phyloP scores from a whole-genome alignment of 352 stramenopile genomes.

The Aphanomyces astaci region DNA sequence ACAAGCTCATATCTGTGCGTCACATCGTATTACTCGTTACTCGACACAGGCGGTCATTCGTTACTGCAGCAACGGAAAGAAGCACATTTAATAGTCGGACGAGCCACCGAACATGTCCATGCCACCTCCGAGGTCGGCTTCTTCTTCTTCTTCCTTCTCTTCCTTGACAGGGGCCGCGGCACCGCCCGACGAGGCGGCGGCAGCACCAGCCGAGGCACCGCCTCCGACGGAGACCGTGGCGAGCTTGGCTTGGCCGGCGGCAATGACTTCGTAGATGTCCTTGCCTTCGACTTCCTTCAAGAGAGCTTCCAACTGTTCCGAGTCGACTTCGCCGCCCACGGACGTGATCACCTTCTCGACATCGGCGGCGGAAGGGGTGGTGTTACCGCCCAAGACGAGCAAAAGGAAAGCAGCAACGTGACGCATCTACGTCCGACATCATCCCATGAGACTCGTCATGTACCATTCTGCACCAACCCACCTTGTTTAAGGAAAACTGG shows the following conservation, averaged over 20 bases:
- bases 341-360: slow-evolving; percentile 78
- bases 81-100: slow-evolving; percentile 69
- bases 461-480: background rate
- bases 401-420: slow-evolving; percentile 89
- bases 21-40: slow-evolving; percentile 11
- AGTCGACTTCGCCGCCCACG: slow-evolving; percentile 74
- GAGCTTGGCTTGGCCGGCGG: slow-evolving; percentile 79
- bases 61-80: background rate
- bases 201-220: slow-evolving; percentile 38
- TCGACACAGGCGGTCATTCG: background rate
- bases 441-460: background rate
- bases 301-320: slow-evolving; percentile 69
- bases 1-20: background rate
- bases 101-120: slow-evolving; percentile 86
- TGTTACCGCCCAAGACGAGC: slow-evolving; percentile 80
- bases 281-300: slow-evolving; percentile 86
- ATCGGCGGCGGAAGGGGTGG: slow-evolving; percentile 58
- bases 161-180: slow-evolving; percentile 54
- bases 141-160: slow-evolving; percentile 64
- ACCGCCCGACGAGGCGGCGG: slow-evolving; percentile 38
- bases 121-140: slow-evolving; percentile 76
- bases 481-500: slow-evolving; percentile 18
- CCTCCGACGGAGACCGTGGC: slow-evolving; percentile 65
- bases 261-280: slow-evolving; percentile 80
- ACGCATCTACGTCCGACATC: slow-evolving; percentile 68